Percentiles rank a stretch among this genome's conserved stretches.
phyloP scores from a whole-genome alignment of 495 filamentous ascomycete species.

The Penicillium goetzii region DNA sequence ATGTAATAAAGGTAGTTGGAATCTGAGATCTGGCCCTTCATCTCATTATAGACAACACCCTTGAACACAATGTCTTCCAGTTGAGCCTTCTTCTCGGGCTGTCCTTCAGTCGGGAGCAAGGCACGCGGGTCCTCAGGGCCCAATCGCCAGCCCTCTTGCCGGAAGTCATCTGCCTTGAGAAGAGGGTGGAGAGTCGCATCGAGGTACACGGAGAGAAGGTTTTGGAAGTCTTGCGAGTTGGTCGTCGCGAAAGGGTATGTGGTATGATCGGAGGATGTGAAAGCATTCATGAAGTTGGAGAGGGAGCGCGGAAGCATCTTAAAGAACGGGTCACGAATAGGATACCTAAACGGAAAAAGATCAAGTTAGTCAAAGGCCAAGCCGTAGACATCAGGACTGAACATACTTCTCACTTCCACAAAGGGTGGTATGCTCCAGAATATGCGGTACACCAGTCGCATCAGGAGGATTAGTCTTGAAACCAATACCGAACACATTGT shows the following conservation, averaged over 20 bases:
- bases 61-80: constrained; percentile 80
- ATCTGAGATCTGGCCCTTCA: constrained; percentile 99
- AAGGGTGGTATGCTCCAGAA: constrained; percentile 94
- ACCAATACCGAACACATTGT: constrained; percentile 98
- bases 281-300: constrained; percentile 99
- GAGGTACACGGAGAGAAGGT: constrained; percentile 94
- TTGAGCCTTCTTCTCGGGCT: constrained; percentile 36
- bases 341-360: constrained; percentile 67
- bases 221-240: constrained; percentile 93
- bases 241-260: constrained; percentile 98
- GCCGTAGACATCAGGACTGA: constrained; percentile 4
- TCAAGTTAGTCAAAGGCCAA: constrained; percentile 29
- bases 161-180: constrained; percentile 87
- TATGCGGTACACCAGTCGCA: constrained; percentile 94
- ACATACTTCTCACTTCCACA: constrained; percentile 94
- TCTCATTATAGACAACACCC: constrained; percentile 98
- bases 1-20: constrained; percentile 96
- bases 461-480: constrained; percentile 99
- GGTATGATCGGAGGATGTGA: constrained; percentile 95
- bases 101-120: constrained; percentile 44
- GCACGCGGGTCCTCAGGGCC: constrained; percentile 84
- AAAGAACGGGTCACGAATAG: constrained; percentile 97
- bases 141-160: constrained; percentile 94
- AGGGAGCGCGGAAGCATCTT: constrained; percentile 98
- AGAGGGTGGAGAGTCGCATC: constrained; percentile 91